Percentiles rank a stretch among this genome's conserved stretches.
These are phyloP conservation scores for Aspergillus asperescens DNA, from an alignment of 495 filamentous ascomycete genomes.

Conservation along the genomic window DNA sequence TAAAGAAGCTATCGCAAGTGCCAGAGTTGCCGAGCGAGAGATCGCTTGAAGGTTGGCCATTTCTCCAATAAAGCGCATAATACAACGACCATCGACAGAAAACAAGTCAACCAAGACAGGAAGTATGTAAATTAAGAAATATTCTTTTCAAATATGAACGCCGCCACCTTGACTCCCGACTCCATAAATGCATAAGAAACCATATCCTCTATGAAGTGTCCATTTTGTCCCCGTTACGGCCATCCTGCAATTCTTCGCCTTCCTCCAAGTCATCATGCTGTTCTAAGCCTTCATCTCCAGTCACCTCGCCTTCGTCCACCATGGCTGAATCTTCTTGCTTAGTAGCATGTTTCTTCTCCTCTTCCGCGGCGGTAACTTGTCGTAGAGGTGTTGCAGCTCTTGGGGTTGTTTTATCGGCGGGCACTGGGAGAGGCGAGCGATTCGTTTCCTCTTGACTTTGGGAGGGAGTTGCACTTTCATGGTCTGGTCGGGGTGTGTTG, in stretches of 20 bases:
- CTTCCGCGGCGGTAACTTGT: constrained; percentile 30
- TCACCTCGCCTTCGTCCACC: constrained; percentile 63
- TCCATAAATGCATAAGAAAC: constrained; percentile 22
- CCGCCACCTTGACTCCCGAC: constrained; percentile 33
- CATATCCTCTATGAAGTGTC: constrained; percentile 50
- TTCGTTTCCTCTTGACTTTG: constrained; percentile 42
- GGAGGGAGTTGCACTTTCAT: constrained; percentile 43
- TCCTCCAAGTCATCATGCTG: constrained; percentile 41
- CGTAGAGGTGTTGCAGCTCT: constrained; percentile 40
- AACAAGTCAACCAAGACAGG: constrained; percentile 1
- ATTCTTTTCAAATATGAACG: constrained; percentile 20
- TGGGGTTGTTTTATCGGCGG: constrained; percentile 31
- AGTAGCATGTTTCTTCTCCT: constrained; percentile 28
- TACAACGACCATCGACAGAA: constrained; percentile 7
- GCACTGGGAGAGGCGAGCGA: constrained; percentile 30
- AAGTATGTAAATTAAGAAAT: constrained; percentile 23
- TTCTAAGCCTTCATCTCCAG: constrained; percentile 35
- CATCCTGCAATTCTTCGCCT: constrained; percentile 49
- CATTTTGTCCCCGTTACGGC: constrained; percentile 56
- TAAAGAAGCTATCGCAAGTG: constrained; percentile 57
- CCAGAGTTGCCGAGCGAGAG: constrained; percentile 45
- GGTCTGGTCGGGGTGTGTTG: constrained; percentile 64
- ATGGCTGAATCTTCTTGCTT: constrained; percentile 50
- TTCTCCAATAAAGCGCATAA: not conserved
- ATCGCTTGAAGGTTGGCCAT: constrained; percentile 24